Evolutionary conservation across 73 alveolate genomes (phyloP), one percentile per base, ranked within the genome.

Genomic region (Loxodes magnus): DNA sequence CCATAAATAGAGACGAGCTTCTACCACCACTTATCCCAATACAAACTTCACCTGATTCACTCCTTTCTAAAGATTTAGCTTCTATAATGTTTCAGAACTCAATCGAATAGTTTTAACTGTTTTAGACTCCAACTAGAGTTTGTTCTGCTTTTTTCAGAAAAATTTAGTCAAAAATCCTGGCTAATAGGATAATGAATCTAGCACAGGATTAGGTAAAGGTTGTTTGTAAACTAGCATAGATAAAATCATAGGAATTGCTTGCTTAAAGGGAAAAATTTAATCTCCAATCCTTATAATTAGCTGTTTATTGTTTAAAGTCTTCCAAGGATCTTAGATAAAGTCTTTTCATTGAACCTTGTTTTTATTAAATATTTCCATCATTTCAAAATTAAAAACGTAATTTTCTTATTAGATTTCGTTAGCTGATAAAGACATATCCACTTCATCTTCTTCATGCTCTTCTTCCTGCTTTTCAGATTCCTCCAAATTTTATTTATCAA

Each of bases 1-100:
- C 96, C 96, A 90, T 16, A 87, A 67, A 65, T 68, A 90, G 10
- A 93, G 79, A 42, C 77, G 39, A 22, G 90, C 81, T 35, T 56
- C 51, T 38, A 87, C 31, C 31, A 71, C 35, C 69, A 79, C 79
- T 16, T 63, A 53, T 2, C 93, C 95, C 22, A 74, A 59, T 25
- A 81, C 77, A 52, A 76, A 93, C 14, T 79, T 54, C 25, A 93
- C 77, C 23, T 71, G 75, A 65, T 90, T 93, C 43, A 46, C 56
- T 15, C 97, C 98, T 17, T 43, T 49, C 12, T 75, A 46, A 30
- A 90, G 71, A 5, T 67, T 61, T 30, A 89, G 51, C 29, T 57
- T 44, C 51, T 63, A 31, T 26, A 93, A 84, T 46, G 66, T 73
- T 7, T 87, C 94, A 26, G 88, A 75, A 14, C 77, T 50, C 20